Base-by-base conservation (phyloP, 2,329 filamentous ascomycete genomes). In the Penicillium sp. region DNA sequence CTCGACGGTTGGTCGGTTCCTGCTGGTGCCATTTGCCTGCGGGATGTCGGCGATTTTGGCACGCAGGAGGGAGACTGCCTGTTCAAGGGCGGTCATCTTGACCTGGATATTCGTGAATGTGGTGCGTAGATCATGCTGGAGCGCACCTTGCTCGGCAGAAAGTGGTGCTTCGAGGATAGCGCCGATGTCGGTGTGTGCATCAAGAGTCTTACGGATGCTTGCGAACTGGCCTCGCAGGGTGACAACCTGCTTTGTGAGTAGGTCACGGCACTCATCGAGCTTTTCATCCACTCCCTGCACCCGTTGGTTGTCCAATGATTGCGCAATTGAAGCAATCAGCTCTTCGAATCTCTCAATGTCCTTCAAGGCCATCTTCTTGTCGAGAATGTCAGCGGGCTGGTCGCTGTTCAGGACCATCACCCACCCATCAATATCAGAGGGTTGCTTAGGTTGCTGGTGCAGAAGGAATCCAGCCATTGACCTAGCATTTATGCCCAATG, bases 401-500 rank as follows among this genome's bases (percentile, higher is more conserved):
- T 79, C 76, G n/a, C 75, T 73, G 33, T 68, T 66, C 21, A 79
- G 64, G 23, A 70, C 70, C 11, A 68, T 54, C 9, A 75, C 64
- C 74, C 80, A 82, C 10, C 77, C 75, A 36, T 84, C 77, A 50
- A 82, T 79, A 49, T 78, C 74, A 41, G 79, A 75, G 49, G 85
- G 78, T 11, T 79, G 80, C 11, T 63, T 53, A 5, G 64, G 62
- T 57, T 75, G 65, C 59, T 80, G 76, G 55, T 77, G 76, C 34
- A 77, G 60, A 56, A 92, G 74, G 66, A 83, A 87, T 0, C 81
- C 78, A 21, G 79, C 74, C 41, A 88, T 67, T 8, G 82, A 86
- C 16, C 93, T 84, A 6, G 90, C 86, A 70, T 97, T 97, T 49
- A 97, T 82, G 10, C 93, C 93, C 40, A 97, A 78, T 0, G 90